Conservation (phyloP, 78 protist genomes). For the Tieghemostelium lacteum region DNA sequence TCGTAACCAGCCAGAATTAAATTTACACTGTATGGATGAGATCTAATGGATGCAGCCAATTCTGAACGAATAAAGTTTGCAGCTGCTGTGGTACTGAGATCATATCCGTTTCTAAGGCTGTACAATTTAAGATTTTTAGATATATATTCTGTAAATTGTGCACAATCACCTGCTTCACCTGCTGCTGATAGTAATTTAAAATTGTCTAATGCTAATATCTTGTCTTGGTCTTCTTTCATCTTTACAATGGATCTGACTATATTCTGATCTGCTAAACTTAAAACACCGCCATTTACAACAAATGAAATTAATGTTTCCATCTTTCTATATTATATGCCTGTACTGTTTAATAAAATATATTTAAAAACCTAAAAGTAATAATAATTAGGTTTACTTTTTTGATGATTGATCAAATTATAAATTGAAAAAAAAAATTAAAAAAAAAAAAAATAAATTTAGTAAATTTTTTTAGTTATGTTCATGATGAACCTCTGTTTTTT, state of each 20-base stretch:
- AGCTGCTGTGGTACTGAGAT: slow-evolving; percentile 76
- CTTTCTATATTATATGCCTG: background rate
- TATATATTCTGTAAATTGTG: slow-evolving; percentile 81
- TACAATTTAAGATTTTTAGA: slow-evolving; percentile 75
- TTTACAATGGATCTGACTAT: slow-evolving; percentile 65
- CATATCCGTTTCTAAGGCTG: slow-evolving; percentile 71
- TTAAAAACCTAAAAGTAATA: no score
- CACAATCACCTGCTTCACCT: slow-evolving; percentile 86
- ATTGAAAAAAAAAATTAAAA: no score
- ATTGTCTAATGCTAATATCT: slow-evolving; percentile 39
- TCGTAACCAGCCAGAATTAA: slow-evolving; percentile 87
- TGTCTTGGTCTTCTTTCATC: slow-evolving; percentile 83
- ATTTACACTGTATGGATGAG: slow-evolving; percentile 80
- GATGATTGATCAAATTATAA: no score
- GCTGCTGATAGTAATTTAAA: slow-evolving; percentile 51
- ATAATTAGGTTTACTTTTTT: no score
- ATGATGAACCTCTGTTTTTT: no score
- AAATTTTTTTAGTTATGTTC: no score
- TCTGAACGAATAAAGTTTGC: slow-evolving; percentile 81
- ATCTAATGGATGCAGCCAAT: slow-evolving; percentile 80
- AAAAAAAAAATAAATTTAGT: no score
- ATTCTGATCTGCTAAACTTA: slow-evolving; percentile 44
- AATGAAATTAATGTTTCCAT: slow-evolving; percentile 71
- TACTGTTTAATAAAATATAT: no score
- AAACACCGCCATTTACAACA: slow-evolving; percentile 49